Evolutionary conservation across 2,329 filamentous ascomycete genomes (phyloP).

Genomic region (Pseudopyrenochaeta lycopersici): DNA sequence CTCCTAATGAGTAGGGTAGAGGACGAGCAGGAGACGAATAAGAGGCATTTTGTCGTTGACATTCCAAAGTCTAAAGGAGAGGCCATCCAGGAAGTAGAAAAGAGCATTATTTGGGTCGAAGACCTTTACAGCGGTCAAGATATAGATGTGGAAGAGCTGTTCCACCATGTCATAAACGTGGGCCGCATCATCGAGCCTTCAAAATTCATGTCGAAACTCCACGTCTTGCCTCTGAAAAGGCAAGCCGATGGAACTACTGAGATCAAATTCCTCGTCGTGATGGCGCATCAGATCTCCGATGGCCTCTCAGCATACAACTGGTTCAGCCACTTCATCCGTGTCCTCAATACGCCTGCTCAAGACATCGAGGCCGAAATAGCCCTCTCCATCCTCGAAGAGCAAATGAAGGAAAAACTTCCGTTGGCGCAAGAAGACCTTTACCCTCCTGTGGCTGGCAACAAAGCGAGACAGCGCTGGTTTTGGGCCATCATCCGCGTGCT

Average conservation of each 20-base stretch:
- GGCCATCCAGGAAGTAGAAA: constrained; percentile 40
- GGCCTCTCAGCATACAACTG: constrained; percentile 54
- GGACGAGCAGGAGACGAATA: constrained; percentile 19
- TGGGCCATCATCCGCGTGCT: constrained; percentile 57
- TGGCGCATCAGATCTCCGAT: constrained; percentile 58
- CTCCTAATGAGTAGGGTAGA: constrained; percentile 48
- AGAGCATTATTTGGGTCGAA: constrained; percentile 49
- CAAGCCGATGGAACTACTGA: constrained; percentile 33
- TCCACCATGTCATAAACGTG: constrained; percentile 54
- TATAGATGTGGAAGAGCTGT: constrained; percentile 50
- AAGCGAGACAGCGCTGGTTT: constrained; percentile 56
- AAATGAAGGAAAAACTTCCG: constrained; percentile 46
- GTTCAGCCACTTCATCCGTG: constrained; percentile 51
- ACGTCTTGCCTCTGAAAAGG: constrained; percentile 47
- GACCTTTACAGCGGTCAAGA: constrained; percentile 40
- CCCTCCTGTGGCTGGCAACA: constrained; percentile 48
- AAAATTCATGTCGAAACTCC: constrained; percentile 49
- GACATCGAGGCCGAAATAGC: constrained; percentile 18
- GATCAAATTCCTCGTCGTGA: constrained; percentile 50
- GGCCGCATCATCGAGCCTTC: constrained; percentile 50
- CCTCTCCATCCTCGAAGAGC: background rate
- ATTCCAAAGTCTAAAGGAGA: constrained; percentile 35
- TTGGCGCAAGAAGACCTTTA: constrained; percentile 59
- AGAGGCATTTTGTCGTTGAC: constrained; percentile 46
- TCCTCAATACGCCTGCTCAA: constrained; percentile 24